phyloP scores from a whole-genome alignment of 306 rosid species.

The Inga oerstediana region DNA sequence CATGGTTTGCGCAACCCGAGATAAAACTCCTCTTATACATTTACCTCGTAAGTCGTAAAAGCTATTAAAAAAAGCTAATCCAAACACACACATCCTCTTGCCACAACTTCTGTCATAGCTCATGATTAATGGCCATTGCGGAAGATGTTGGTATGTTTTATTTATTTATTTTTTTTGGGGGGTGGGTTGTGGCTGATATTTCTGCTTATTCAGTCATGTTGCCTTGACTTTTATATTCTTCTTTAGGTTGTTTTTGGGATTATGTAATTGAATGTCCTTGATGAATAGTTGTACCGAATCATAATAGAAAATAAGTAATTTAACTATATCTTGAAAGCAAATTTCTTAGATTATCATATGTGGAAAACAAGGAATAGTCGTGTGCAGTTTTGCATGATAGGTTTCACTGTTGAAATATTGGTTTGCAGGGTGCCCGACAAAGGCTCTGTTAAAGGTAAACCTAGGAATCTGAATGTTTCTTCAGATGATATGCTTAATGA shows the following conservation, averaged over 20 bases:
- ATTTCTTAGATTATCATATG: neutral
- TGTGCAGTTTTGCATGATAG: neutral
- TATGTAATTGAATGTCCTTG: conserved; percentile 18
- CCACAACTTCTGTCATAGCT: neutral
- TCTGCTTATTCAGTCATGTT: conserved; percentile 2
- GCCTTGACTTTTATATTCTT: neutral
- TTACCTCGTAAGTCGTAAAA: no score
- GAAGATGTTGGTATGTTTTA: neutral
- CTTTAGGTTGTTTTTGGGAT: conserved; percentile 15
- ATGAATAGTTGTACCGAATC: neutral
- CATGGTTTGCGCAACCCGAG: no score
- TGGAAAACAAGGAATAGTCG: neutral
- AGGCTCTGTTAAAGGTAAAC: conserved; percentile 51
- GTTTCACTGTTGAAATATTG: conserved; percentile 31
- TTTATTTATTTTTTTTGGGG: no score
- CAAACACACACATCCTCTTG: no score
- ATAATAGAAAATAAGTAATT: neutral
- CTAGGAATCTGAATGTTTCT: conserved; percentile 48
- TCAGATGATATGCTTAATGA: conserved; percentile 47
- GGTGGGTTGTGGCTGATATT: neutral
- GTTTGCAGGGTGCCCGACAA: conserved; percentile 58
- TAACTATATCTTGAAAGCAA: neutral
- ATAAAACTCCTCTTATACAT: no score
- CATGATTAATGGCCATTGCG: neutral
- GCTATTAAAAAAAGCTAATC: no score